phyloP scores from a whole-genome alignment of 352 stramenopile genomes.

The Hyaloperonospora arabidopsidis region DNA sequence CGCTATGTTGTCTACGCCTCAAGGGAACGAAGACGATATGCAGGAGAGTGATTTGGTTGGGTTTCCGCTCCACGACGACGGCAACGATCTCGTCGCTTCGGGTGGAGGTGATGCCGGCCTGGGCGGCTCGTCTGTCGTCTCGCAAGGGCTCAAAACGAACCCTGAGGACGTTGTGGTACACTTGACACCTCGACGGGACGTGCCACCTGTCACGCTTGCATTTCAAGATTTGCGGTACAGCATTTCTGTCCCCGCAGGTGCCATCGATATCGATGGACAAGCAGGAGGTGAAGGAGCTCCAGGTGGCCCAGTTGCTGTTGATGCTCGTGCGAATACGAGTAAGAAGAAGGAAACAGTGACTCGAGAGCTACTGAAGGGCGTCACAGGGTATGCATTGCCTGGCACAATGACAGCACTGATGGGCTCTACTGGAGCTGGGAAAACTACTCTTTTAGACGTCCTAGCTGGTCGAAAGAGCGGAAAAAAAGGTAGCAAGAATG shows the following conservation, averaged over 20 bases:
- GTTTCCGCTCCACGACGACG: constrained; percentile 5
- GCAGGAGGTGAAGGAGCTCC: constrained; percentile 17
- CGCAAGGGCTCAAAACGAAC: constrained; percentile 17
- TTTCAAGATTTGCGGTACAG: constrained; percentile 41
- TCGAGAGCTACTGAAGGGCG: constrained; percentile 58
- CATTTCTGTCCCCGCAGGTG: constrained; percentile 19
- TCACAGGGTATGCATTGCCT: constrained; percentile 70
- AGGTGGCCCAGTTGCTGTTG: constrained; percentile 20
- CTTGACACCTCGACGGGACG: constrained; percentile 24
- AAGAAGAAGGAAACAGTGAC: constrained; percentile 43
- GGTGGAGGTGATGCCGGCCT: constrained; percentile 7
- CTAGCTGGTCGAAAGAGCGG: constrained; percentile 87
- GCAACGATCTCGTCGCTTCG: constrained; percentile 10
- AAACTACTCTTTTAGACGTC: constrained; percentile 89
- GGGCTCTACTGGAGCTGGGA: constrained; percentile 73
- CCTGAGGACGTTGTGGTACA: constrained; percentile 16
- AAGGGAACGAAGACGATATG: constrained; percentile 20
- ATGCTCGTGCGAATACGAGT: constrained; percentile 35
- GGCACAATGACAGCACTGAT: constrained; percentile 87
- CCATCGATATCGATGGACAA: constrained; percentile 10
- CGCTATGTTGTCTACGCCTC: constrained; percentile 29
- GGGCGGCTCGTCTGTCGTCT: constrained; percentile 19
- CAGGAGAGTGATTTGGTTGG: constrained; percentile 24
- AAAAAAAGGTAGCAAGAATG: constrained; percentile 21
- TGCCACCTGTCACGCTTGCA: constrained; percentile 33